Evolutionary conservation across 2,329 filamentous ascomycete species (phyloP).

Genomic region (Pseudocercospora fijiensis): DNA sequence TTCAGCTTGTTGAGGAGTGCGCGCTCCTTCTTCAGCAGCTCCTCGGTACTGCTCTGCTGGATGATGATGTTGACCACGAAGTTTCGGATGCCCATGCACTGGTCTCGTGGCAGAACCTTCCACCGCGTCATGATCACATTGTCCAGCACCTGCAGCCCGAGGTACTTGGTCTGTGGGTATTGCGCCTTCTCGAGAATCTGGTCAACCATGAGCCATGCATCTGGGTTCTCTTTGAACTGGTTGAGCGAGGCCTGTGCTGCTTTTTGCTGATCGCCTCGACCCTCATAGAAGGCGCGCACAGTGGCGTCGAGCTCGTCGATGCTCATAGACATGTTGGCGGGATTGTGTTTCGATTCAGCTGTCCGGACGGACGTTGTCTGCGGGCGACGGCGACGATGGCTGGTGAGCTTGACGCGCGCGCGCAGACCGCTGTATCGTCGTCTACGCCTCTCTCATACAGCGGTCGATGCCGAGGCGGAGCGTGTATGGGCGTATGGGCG

Average conservation of each 20-base stretch:
- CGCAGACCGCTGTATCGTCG: conserved; percentile 34
- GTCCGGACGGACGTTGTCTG: conserved; percentile 29
- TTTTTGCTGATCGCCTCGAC: conserved; percentile 94
- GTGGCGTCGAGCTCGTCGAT: conserved; percentile 96
- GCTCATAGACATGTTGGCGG: conserved; percentile 60
- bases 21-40: conserved; percentile 77
- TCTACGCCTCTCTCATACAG: conserved; percentile 33
- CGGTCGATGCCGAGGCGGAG: conserved; percentile 13
- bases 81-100: conserved; percentile 97
- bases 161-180: conserved; percentile 95
- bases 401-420: conserved; percentile 33
- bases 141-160: conserved; percentile 94
- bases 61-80: conserved; percentile 99
- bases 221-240: conserved; percentile 98
- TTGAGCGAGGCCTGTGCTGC: conserved; percentile 89
- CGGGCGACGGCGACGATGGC: conserved; percentile 20
- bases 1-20: conserved; percentile 98
- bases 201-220: conserved; percentile 96
- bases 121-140: conserved; percentile 98
- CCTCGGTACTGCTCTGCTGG: conserved; percentile 84
- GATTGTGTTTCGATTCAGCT: conserved; percentile 16
- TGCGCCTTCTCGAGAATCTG: conserved; percentile 91
- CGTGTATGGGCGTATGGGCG: conserved; percentile 10
- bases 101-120: conserved; percentile 94
- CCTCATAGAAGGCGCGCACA: conserved; percentile 96